phyloP scores from a whole-genome alignment of 768 basidiomycete species.

The Pleurotus sapidus region DNA sequence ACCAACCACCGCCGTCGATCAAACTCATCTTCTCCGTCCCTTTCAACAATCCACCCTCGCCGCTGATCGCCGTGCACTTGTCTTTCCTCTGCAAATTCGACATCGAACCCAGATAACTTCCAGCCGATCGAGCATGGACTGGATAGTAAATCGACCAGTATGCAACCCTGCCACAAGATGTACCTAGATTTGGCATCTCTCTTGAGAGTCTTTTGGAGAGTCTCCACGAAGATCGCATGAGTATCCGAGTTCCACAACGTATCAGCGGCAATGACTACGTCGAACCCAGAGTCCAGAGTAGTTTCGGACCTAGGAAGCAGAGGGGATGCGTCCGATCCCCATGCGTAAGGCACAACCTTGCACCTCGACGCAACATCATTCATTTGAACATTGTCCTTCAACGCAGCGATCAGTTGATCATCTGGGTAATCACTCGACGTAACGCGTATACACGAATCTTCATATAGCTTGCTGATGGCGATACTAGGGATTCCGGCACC shows the following conservation, averaged over 20 bases:
- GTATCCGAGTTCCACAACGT: constrained; percentile 73
- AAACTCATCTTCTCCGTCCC: constrained; percentile 59
- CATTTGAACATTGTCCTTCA: constrained; percentile 51
- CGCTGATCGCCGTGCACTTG: constrained; percentile 34
- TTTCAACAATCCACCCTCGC: constrained; percentile 51
- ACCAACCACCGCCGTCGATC: constrained; percentile 72
- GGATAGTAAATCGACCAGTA: constrained; percentile 71
- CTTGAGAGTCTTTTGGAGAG: constrained; percentile 47
- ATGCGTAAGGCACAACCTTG: constrained; percentile 55
- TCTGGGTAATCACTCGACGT: constrained; percentile 75
- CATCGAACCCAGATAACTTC: constrained; percentile 36
- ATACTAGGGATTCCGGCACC: constrained; percentile 76
- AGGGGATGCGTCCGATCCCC: constrained; percentile 52
- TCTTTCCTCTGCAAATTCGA: constrained; percentile 46
- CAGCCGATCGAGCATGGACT: constrained; percentile 50
- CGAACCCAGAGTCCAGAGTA: constrained; percentile 34
- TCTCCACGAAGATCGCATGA: constrained; percentile 51
- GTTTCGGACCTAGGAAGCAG: constrained; percentile 11
- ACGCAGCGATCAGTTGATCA: constrained; percentile 49
- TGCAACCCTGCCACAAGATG: constrained; percentile 75
- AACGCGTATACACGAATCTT: constrained; percentile 30
- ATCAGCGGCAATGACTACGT: constrained; percentile 70
- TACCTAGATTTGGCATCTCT: constrained; percentile 42
- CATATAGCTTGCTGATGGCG: constrained; percentile 49
- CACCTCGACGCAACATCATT: constrained; percentile 51